Conservation (phyloP, 2,329 filamentous ascomycete genomes). For the Talaromyces sp. region DNA sequence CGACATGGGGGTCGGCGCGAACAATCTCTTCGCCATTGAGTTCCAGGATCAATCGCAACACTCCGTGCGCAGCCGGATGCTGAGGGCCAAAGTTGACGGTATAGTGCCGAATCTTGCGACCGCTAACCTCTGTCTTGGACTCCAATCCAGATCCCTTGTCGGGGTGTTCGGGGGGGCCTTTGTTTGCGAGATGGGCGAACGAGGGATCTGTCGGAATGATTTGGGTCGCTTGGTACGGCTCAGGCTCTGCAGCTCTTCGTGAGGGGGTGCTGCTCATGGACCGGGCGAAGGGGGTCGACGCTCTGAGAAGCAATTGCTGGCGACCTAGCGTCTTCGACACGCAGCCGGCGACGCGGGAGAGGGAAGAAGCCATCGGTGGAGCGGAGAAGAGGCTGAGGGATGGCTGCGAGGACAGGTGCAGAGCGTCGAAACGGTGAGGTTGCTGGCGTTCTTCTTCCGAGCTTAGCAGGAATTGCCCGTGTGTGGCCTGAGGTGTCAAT, state of each 20-base stretch:
- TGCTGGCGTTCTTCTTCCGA: constrained; percentile 23
- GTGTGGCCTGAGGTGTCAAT: constrained; percentile 27
- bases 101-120: constrained; percentile 94
- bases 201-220: constrained; percentile 55
- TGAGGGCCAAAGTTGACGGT: constrained; percentile 99
- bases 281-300: constrained; percentile 43
- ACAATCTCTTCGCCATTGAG: constrained; percentile 97
- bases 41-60: constrained; percentile 95
- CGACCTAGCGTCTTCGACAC: constrained; percentile 57
- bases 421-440: constrained; percentile 31
- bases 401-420: constrained; percentile 25
- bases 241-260: constrained; percentile 50
- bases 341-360: constrained; percentile 57
- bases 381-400: constrained; percentile 20
- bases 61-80: constrained; percentile 96
- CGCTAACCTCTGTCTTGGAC: constrained; percentile 37
- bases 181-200: constrained; percentile 45
- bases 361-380: constrained; percentile 54
- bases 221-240: constrained; percentile 47
- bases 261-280: constrained; percentile 53
- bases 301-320: constrained; percentile 45
- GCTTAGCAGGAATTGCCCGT: constrained; percentile 26
- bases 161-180: constrained; percentile 33
- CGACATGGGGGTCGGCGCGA: constrained; percentile 93
- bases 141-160: constrained; percentile 46